Percentiles rank a stretch among this genome's conserved stretches.
These are phyloP conservation scores for Trypanosoma cruzi DNA, from an alignment of 208 protist species.

Conservation along the genomic window DNA sequence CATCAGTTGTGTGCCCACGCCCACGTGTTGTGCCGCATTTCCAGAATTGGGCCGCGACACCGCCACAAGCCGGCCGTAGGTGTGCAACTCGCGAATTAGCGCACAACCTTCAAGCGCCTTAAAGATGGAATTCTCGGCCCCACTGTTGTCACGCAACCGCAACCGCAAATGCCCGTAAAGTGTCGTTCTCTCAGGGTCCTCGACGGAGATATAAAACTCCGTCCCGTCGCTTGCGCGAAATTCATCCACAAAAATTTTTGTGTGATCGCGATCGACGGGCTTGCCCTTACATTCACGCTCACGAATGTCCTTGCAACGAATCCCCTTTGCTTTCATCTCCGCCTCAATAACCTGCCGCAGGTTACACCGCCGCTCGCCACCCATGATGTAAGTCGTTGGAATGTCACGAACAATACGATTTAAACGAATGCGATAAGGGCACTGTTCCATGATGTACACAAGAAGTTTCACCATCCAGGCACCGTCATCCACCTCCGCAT, in stretches of 20 bases:
- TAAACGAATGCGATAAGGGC: conserved; percentile 98
- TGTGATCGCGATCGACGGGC: conserved; percentile 58
- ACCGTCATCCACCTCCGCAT: conserved; percentile 86
- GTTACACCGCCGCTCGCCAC: conserved; percentile 97
- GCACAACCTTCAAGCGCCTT: conserved; percentile 91
- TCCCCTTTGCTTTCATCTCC: conserved; percentile 93
- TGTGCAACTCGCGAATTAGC: conserved; percentile 98
- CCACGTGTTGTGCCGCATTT: conserved; percentile 96
- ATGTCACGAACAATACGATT: conserved; percentile 99
- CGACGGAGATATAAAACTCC: conserved; percentile 88
- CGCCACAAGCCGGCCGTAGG: conserved; percentile 92
- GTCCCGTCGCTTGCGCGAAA: conserved; percentile 82
- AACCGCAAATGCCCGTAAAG: conserved; percentile 91
- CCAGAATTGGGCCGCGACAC: conserved; percentile 81
- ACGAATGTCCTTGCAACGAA: conserved; percentile 95
- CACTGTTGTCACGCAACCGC: conserved; percentile 73
- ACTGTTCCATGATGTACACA: conserved; percentile 95
- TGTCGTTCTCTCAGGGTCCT: conserved; percentile 73
- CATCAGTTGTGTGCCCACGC: conserved; percentile 98
- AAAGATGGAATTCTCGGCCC: conserved; percentile 58
- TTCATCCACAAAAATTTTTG: conserved; percentile 67
- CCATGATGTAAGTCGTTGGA: conserved; percentile 97
- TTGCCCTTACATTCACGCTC: conserved; percentile 93
- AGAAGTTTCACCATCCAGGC: conserved; percentile 94
- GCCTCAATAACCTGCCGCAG: conserved; percentile 97